Evolutionary conservation across 2,329 filamentous ascomycete species (phyloP), one percentile per base, ranked within the genome.

Genomic region (Coniochaeta prunicola): DNA sequence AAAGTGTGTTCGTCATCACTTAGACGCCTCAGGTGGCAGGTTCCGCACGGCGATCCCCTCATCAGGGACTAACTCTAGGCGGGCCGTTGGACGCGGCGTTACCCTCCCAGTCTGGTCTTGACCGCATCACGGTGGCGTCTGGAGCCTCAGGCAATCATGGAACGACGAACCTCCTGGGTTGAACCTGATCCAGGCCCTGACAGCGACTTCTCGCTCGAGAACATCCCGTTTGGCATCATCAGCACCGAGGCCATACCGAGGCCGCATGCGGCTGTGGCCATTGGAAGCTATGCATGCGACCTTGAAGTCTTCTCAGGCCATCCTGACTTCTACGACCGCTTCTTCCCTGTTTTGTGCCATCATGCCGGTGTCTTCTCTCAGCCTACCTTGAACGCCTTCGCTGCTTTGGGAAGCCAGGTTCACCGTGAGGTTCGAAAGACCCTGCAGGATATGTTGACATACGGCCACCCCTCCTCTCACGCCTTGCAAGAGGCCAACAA

Each of bases 171-270:
- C 21, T 42, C 21, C 40, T 42, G 55, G 40, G 12, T 57, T 33
- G 12, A 42, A 9, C 3, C 6, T 15, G 4, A 4, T 30, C 17
- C 15, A 3, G 28, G 36, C 33, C 53, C 53, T 24, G 36, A 53
- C 42, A 87, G 82, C 59, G 84, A 86, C 67, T 92, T 92, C 73
- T 90, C 88, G 13, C 76, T 91, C 56, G 80, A 84, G 64, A 92
- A 92, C 69, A 84, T 92, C 57, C 89, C 89, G 1, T 91, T 92
- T 67, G 89, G 89, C 61, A 85, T 92, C 71, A 88, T 91, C 65
- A 84, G 81, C 50, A 86, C 82, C 10, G 65, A 74, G 19, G 61
- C 59, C 53, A 70, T 58, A 72, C 75, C 2, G 73, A 74, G 36
- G 62, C 76, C 34, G 71, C 78, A 58, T 80, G 79, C 36, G 77